These are phyloP conservation scores for Alternaria novae-zelandiae DNA, from an alignment of 2,329 filamentous ascomycete species.

Conservation along the genomic window DNA sequence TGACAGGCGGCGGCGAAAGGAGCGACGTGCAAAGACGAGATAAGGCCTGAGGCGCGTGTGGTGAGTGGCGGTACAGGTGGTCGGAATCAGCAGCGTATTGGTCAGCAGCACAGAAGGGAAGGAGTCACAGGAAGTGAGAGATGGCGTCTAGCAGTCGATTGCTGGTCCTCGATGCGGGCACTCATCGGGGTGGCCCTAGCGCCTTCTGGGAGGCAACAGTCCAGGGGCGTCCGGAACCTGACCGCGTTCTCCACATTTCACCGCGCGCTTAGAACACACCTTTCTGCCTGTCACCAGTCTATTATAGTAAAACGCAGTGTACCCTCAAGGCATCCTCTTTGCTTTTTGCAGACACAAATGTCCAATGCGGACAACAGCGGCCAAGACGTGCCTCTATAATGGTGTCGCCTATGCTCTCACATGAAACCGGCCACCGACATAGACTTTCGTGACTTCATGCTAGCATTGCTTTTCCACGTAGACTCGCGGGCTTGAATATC, in stretches of 20 bases:
- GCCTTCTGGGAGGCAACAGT: constrained; percentile 8
- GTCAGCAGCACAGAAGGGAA: constrained; percentile 3
- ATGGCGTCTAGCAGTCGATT: constrained; percentile 4
- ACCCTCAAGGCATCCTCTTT: background rate
- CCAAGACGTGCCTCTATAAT: background rate
- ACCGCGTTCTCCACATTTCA: constrained; percentile 7
- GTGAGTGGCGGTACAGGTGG: constrained; percentile 6
- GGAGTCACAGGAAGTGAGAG: constrained; percentile 1
- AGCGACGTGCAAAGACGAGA: constrained; percentile 13
- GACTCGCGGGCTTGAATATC: background rate
- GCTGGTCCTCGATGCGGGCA: constrained; percentile 10
- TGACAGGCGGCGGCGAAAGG: constrained; percentile 34
- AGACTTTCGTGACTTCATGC: background rate
- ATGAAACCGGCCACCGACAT: background rate
- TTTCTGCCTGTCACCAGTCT: background rate
- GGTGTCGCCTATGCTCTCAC: background rate
- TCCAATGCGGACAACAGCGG: background rate
- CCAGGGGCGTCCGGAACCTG: constrained; percentile 1
- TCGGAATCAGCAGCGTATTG: constrained; percentile 8
- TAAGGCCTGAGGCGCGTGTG: constrained; percentile 9
- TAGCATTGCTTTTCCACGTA: background rate
- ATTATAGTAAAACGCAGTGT: background rate
- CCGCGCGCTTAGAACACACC: background rate
- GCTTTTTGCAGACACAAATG: background rate
- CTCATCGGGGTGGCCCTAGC: constrained; percentile 4